Percentiles rank a stretch among this genome's conserved stretches.
These are phyloP conservation scores for Immersiporthe knoxdaviesiana DNA, from an alignment of 2,329 filamentous ascomycete genomes.

Conservation along the genomic window DNA sequence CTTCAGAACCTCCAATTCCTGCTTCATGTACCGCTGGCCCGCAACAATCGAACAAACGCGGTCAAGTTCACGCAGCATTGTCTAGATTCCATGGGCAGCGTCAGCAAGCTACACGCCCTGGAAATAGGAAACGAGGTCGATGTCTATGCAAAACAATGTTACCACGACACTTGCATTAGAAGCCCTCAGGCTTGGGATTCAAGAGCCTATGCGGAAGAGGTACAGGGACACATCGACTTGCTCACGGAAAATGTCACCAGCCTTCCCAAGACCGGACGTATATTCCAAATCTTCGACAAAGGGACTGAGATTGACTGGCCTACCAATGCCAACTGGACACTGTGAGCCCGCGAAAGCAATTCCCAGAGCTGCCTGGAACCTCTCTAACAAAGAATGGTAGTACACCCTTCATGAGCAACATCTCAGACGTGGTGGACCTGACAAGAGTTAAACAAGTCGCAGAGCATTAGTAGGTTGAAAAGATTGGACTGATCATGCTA, in stretches of 20 bases:
- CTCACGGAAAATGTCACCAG: background rate
- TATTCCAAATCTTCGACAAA: background rate
- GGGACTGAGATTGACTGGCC: background rate
- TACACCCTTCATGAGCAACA: background rate
- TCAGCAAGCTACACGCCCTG: background rate
- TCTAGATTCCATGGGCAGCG: background rate
- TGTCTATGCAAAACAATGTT: background rate
- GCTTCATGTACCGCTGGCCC: background rate
- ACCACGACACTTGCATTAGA: background rate
- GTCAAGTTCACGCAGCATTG: background rate
- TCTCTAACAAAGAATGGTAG: background rate
- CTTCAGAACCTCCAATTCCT: background rate
- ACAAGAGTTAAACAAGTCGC: background rate
- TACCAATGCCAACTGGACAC: background rate
- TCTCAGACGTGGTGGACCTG: background rate
- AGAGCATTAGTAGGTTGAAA: background rate
- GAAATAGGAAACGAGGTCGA: background rate
- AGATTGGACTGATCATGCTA: background rate
- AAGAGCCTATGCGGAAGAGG: background rate
- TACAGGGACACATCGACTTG: background rate
- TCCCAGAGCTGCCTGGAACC: background rate
- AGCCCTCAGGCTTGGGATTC: background rate
- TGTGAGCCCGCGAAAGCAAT: background rate
- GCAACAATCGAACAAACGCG: background rate
- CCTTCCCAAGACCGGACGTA: background rate